Conservation (phyloP, 2,329 filamentous ascomycete genomes). For the Fusarium fracticaudum region DNA sequence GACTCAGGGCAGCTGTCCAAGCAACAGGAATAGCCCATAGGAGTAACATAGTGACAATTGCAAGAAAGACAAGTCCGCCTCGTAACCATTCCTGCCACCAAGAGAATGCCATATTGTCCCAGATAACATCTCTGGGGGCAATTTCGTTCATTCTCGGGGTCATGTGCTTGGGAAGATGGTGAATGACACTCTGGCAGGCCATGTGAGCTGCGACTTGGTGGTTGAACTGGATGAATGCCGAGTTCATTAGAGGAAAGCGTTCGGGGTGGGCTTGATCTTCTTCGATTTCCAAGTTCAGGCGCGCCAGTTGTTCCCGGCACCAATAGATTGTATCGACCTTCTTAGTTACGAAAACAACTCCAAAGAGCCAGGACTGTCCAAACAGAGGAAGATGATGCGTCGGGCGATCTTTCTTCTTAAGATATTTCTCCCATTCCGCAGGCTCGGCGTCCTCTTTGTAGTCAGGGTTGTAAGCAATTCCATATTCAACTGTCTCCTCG, state of each 20-base stretch:
- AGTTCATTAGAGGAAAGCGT: slow-evolving; percentile 90
- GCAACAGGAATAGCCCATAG: no score
- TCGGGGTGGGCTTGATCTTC: slow-evolving; percentile 87
- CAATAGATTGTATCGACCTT: slow-evolving; percentile 97
- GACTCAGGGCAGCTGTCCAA: no score
- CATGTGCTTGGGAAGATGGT: slow-evolving; percentile 95
- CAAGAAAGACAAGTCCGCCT: slow-evolving; percentile 71
- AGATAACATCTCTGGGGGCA: slow-evolving; percentile 89
- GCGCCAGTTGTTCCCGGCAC: slow-evolving; percentile 85
- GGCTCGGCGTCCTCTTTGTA: slow-evolving; percentile 65
- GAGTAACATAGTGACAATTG: no score
- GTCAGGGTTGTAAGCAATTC: no score
- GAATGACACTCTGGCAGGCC: slow-evolving; percentile 91
- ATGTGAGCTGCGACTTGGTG: slow-evolving; percentile 97
- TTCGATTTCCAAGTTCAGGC: slow-evolving; percentile 91
- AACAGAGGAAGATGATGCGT: slow-evolving; percentile 79
- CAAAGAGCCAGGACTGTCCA: slow-evolving; percentile 75
- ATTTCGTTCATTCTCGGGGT: slow-evolving; percentile 92
- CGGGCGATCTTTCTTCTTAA: slow-evolving; percentile 83
- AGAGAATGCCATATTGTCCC: slow-evolving; percentile 95
- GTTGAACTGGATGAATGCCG: slow-evolving; percentile 98
- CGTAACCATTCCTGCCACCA: slow-evolving; percentile 93
- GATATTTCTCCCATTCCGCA: slow-evolving; percentile 83
- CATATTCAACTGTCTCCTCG: no score
- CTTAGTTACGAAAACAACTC: slow-evolving; percentile 80